Evolutionary conservation across 805 yeast genomes (phyloP).

Genomic region (Metschnikowia corniflorae): DNA sequence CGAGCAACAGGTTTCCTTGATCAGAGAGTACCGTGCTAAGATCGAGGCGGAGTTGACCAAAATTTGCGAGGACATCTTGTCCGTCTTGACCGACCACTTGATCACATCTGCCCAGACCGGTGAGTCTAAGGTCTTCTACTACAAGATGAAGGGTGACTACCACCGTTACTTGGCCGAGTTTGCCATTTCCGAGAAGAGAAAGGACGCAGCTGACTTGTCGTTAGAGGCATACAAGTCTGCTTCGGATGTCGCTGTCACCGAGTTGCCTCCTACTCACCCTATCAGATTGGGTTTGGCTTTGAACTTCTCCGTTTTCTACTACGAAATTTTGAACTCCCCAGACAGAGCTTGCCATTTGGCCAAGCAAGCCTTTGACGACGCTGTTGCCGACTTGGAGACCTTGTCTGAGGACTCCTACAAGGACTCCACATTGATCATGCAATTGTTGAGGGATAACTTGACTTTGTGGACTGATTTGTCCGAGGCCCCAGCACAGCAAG

Average conservation of each 20-base stretch:
- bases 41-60: slow-evolving; percentile 89
- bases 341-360: slow-evolving; percentile 99
- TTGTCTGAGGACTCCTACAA: slow-evolving; percentile 97
- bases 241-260: slow-evolving; percentile 94
- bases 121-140: slow-evolving; percentile 96
- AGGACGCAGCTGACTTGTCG: slow-evolving; percentile 87
- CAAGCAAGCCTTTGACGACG: slow-evolving; percentile 98
- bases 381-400: slow-evolving; percentile 97
- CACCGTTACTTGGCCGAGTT: slow-evolving; percentile 98
- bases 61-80: slow-evolving; percentile 90
- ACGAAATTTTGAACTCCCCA: slow-evolving; percentile 96
- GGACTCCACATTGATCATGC: slow-evolving; percentile 98
- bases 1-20: slow-evolving; percentile 82
- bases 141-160: slow-evolving; percentile 99
- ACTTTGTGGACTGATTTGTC: slow-evolving; percentile 98
- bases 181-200: slow-evolving; percentile 86
- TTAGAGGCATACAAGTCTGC: slow-evolving; percentile 94
- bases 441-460: slow-evolving; percentile 95
- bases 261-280: slow-evolving; percentile 98
- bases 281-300: slow-evolving; percentile 96
- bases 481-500: slow-evolving; percentile 56
- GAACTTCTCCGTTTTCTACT: slow-evolving; percentile 96
- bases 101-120: slow-evolving; percentile 94
- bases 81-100: slow-evolving; percentile 83
- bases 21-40: slow-evolving; percentile 92